A percentile compares a stretch with the other conserved stretches of the same genome.
Conservation (phyloP, 352 stramenopile genomes). For the Phytophthora lateralis region DNA sequence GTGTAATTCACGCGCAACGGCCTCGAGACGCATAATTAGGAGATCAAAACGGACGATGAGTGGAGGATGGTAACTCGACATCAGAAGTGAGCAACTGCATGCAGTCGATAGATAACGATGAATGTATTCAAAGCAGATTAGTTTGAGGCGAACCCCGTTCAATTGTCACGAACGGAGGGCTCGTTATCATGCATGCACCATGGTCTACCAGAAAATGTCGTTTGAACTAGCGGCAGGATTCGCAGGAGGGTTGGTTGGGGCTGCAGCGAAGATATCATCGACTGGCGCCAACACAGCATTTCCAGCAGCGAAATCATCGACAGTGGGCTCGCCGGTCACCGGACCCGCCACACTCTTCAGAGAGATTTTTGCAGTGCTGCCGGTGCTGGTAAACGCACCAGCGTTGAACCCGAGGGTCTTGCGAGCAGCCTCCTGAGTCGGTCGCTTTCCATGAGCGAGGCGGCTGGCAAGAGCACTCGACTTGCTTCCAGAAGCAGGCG, state of each 20-base stretch:
- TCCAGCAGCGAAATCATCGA: conserved; percentile 62
- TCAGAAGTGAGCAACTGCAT: too few species aligned
- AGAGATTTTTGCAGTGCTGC: conserved; percentile 50
- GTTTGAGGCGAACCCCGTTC: neutral
- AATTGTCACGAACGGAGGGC: neutral
- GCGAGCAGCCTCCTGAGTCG: conserved; percentile 74
- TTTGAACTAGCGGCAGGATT: conserved; percentile 25
- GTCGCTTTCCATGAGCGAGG: conserved; percentile 61
- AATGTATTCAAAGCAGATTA: conserved; percentile 16
- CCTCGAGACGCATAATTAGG: conserved; percentile 23
- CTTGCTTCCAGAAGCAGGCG: conserved; percentile 38
- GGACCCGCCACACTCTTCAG: conserved; percentile 54
- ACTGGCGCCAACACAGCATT: conserved; percentile 24
- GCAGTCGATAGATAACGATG: conserved; percentile 9
- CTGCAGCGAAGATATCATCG: conserved; percentile 26
- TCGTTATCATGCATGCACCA: neutral
- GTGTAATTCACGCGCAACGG: conserved; percentile 17
- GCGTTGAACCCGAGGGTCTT: conserved; percentile 65
- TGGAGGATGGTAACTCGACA: too few species aligned
- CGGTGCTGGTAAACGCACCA: conserved; percentile 45
- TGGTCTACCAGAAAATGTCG: conserved; percentile 40
- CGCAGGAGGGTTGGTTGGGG: conserved; percentile 18
- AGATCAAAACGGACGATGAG: conserved; percentile 27
- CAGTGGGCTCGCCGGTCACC: conserved; percentile 28
- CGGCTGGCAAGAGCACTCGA: conserved; percentile 68